A percentile compares a stretch with the other conserved stretches of the same genome.
Evolutionary conservation across 2,329 filamentous ascomycete species (phyloP).

Genomic region (Lecanicillium sp.): DNA sequence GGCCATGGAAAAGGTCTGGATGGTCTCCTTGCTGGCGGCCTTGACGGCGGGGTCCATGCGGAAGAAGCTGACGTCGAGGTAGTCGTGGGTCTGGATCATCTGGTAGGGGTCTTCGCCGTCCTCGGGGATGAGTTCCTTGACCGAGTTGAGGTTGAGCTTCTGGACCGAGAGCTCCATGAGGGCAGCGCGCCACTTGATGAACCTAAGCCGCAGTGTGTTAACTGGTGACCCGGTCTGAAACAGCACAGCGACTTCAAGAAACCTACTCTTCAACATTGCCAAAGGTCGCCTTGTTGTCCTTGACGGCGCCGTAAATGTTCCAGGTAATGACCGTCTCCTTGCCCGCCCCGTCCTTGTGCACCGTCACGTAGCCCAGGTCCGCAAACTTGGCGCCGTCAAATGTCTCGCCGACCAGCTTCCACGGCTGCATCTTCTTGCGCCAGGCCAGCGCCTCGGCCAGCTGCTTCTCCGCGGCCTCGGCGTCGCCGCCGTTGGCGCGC

Average conservation of each 20-base stretch:
- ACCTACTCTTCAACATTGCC: conserved; percentile 73
- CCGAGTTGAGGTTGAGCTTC: conserved; percentile 63
- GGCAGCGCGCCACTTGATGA: conserved; percentile 82
- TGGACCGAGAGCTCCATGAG: conserved; percentile 83
- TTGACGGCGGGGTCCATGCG: conserved; percentile 73
- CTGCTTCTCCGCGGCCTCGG: conserved; percentile 69
- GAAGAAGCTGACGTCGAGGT: conserved; percentile 80
- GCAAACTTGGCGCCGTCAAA: conserved; percentile 68
- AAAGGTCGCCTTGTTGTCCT: conserved; percentile 78
- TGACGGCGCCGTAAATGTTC: conserved; percentile 88
- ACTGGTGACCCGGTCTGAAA: too few species aligned
- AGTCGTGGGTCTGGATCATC: conserved; percentile 91
- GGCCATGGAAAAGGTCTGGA: conserved; percentile 70
- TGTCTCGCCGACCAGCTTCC: conserved; percentile 55
- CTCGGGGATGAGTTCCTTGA: conserved; percentile 65
- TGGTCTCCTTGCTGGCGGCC: conserved; percentile 71
- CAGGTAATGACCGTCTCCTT: conserved; percentile 69
- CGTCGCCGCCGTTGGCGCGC: conserved; percentile 76
- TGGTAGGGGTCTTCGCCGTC: conserved; percentile 78
- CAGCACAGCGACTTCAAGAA: neutral
- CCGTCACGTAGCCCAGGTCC: conserved; percentile 74
- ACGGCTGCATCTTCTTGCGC: conserved; percentile 70
- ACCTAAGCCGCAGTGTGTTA: too few species aligned
- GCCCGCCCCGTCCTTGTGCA: conserved; percentile 52
- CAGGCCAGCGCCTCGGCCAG: conserved; percentile 74